Percentiles rank a stretch among this genome's conserved stretches.
These are phyloP conservation scores for Cicer arietinum DNA, from an alignment of 306 rosid species.

Conservation along the genomic window DNA sequence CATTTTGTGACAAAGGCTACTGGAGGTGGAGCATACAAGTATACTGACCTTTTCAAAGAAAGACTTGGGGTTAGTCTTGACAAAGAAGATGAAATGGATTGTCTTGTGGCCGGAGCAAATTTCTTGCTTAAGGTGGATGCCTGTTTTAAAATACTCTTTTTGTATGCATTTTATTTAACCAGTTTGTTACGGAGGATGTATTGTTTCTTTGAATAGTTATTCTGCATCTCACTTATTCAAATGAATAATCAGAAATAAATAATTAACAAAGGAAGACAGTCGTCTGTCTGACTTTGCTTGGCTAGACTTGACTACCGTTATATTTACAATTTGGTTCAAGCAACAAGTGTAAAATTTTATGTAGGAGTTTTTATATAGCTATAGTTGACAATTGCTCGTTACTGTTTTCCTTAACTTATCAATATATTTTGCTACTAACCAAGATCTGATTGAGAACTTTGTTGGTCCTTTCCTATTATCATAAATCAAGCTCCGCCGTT, in stretches of 20 bases:
- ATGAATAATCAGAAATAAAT: slow-evolving; percentile 29
- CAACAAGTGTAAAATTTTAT: background rate
- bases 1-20: slow-evolving; percentile 77
- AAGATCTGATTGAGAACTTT: slow-evolving; percentile 29
- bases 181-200: slow-evolving; percentile 17
- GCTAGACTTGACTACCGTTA: slow-evolving; percentile 5
- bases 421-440: slow-evolving; percentile 37
- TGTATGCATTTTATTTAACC: slow-evolving; percentile 22
- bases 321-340: slow-evolving; percentile 24
- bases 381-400: slow-evolving; percentile 8
- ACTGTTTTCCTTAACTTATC: slow-evolving; percentile 28
- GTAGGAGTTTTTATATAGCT: background rate
- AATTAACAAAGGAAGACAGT: slow-evolving; percentile 17
- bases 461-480: slow-evolving; percentile 19
- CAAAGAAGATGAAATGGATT: slow-evolving; percentile 98
- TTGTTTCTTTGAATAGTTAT: background rate
- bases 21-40: slow-evolving; percentile 99
- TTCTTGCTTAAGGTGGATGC: slow-evolving; percentile 92
- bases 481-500: slow-evolving; percentile 14
- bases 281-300: slow-evolving; percentile 16
- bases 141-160: slow-evolving; percentile 35
- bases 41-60: slow-evolving; percentile 94
- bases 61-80: slow-evolving; percentile 95
- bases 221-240: slow-evolving; percentile 1
- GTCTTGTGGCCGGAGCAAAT: slow-evolving; percentile 98